Base-by-base conservation (phyloP, 1,139 yeast genomes). In the Yamadazyma sp. region DNA sequence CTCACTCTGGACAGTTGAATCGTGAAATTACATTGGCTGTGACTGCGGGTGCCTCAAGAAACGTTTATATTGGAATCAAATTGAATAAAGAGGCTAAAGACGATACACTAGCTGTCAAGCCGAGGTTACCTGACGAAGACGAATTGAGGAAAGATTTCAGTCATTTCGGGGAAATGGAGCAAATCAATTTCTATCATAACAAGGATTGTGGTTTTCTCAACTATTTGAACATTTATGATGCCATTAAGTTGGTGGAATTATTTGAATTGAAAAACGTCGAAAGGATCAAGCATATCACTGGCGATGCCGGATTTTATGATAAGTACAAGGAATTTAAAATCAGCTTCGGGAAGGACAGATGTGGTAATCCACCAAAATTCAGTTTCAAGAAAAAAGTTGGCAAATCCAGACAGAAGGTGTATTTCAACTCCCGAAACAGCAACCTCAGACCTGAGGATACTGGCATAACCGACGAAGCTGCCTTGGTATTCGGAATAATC, bases 11-110 rank as follows among this genome's bases (percentile, higher is more conserved):
- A 2, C 74, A 74, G 2, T 49, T 69, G 34, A 54, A 47, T 39
- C 51, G 73, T 39, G 73, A 66, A 18, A 57, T 69, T 33, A 61
- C 71, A 3, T 58, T 66, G 40, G 77, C 77, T 0, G 77, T 72
- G 1, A 63, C 75, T 5, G 74, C 74, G 1, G 77, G 77, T 12
- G 77, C 77, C 2, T 69, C 75, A 15, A 61, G 77, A 52, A 73
- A 73, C 47, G 74, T 73, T 8, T 73, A 72, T 48, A 63, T 73
- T 49, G 77, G 77, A 3, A 56, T 71, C 26, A 58, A 56, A 40
- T 36, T 54, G 64, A 62, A 46, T 54, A 59, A 56, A 34, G 54
- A 49, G 26, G 46, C 44, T 8, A 16, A 35, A 27, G 34, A 32
- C 27, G 25, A 27, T 10, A 37, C 34, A 15, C 20, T 26, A 6